Percentiles rank a stretch among this genome's conserved stretches.
These are phyloP conservation scores for Copromyces sp. DNA, from an alignment of 495 filamentous ascomycete species.

Conservation along the genomic window DNA sequence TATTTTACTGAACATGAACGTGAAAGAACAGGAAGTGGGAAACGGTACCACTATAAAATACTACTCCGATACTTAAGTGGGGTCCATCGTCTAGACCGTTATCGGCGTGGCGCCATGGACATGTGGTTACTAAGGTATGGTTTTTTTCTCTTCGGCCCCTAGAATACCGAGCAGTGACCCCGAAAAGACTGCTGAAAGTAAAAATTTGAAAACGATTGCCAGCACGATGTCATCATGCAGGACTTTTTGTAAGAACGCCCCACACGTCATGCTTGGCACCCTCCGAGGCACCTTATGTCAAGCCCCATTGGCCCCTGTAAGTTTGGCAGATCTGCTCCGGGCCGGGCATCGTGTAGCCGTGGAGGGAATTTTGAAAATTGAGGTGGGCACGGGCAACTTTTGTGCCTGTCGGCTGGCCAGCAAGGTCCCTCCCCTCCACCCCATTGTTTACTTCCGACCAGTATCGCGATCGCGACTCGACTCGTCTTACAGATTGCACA, in stretches of 20 bases:
- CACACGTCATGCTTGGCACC: neutral
- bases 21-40: neutral
- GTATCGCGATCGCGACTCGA: neutral
- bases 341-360: neutral
- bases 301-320: neutral
- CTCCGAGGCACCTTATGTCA: neutral
- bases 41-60: neutral
- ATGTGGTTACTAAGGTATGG: neutral
- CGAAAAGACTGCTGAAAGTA: conserved; percentile 4
- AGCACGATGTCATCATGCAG: conserved; percentile 20
- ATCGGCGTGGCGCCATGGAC: neutral
- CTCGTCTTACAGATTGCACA: neutral
- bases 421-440: neutral
- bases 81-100: neutral
- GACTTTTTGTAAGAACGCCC: neutral
- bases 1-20: neutral
- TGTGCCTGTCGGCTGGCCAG: neutral
- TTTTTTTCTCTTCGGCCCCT: neutral
- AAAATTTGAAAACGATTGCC: neutral
- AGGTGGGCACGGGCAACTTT: conserved; percentile 1
- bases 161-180: neutral
- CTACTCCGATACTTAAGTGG: neutral
- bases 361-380: neutral
- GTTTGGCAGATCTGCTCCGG: neutral
- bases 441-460: neutral